Evolutionary conservation across 75 land plant species (phyloP), one percentile per base, ranked within the genome.

Genomic region (Chamaecyparis obtusa): DNA sequence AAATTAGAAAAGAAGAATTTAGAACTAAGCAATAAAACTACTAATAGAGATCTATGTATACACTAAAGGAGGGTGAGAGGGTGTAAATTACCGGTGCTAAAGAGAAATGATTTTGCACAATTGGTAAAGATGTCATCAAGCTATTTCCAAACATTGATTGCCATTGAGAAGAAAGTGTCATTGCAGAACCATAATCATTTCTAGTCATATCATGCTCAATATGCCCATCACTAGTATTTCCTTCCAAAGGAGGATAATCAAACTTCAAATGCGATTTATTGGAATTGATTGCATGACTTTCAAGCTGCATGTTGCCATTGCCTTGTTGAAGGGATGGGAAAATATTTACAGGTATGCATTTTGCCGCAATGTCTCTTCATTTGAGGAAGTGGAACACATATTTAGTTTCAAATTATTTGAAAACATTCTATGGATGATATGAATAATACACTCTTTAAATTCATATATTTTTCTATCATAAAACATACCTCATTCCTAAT

Each of bases 281-380:
- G 43, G 83, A 80, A 80, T 80, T 49, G 16, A 49, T 80, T 43
- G 30, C 83, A 80, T 80, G 83, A 27, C n/a, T 80, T 24, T 49
- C 83, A 17, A 80, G 83, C n/a, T 80, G 83, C 27, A 43, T 36
- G 46, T 3, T 80, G 8, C 79, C 79, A 80, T 19, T 41, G 8
- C 83, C 48, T 43, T 80, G 48, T 24, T 80, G 83, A 21, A 44
- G 83, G 4, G 48, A 27, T 44, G 83, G 30, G 83, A 80, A 80
- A 24, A 80, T 44, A 24, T 27, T 19, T 80, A 41, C 24, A 2
- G 32, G 83, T 49, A 43, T 37, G 27, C 83, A 27, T 43, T 80
- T 49, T 43, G 27, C 83, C 13, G 44, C 32, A 43, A 10, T 71
- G n/a, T 71, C 75, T 13, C 75, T 71, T 19, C 75, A 71, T 32